Conservation (phyloP, 164 flowering plant genomes). For the Tinospora cordifolia region DNA sequence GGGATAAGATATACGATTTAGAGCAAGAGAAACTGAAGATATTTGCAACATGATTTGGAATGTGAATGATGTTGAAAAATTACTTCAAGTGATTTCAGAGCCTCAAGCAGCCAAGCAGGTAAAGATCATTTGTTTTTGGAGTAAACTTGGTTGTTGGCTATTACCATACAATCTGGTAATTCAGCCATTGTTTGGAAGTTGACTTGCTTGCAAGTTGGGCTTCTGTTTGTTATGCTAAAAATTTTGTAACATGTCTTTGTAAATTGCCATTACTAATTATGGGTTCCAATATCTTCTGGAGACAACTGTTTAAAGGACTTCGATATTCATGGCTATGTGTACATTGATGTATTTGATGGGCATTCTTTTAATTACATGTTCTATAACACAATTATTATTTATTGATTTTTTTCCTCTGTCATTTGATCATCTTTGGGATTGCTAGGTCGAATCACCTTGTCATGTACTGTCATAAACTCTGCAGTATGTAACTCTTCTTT, state of each 20-base stretch:
- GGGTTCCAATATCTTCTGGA: not conserved
- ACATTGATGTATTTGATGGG: constrained; percentile 1
- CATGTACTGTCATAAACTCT: not conserved
- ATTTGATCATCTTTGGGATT: not conserved
- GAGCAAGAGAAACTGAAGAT: constrained; percentile 48
- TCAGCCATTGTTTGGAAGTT: not conserved
- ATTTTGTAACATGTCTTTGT: not conserved
- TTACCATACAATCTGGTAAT: not conserved
- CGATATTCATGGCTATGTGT: not conserved
- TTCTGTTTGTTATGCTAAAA: not conserved
- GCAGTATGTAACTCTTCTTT: not conserved
- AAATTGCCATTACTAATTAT: not conserved
- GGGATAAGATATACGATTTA: constrained; percentile 65
- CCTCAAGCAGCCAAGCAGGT: too few species aligned
- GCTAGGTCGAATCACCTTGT: not conserved
- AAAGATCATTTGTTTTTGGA: constrained; percentile 2
- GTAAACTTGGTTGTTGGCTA: constrained; percentile 7
- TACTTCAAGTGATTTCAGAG: not conserved
- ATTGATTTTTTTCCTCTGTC: too few species aligned
- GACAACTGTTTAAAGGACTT: not conserved
- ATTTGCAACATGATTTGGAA: constrained; percentile 15
- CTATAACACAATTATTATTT: too few species aligned
- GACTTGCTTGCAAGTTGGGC: constrained; percentile 8
- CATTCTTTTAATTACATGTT: not conserved
- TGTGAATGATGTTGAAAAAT: constrained; percentile 13